Percentiles rank a stretch among this genome's conserved stretches.
Conservation (phyloP, 768 basidiomycete species). For the Clavaria fumosa region DNA sequence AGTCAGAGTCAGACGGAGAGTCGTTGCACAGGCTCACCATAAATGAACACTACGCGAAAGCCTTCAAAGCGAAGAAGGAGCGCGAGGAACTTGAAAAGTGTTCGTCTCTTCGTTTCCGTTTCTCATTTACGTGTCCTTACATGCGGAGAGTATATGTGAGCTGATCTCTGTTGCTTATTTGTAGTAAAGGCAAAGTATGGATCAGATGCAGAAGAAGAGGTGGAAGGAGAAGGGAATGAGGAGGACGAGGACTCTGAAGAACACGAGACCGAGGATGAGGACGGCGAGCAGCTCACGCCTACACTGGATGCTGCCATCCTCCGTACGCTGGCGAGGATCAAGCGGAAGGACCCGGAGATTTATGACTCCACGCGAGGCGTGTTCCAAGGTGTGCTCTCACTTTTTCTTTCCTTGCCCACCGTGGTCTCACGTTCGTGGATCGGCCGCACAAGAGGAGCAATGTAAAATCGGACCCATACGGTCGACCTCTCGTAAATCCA, state of each 20-base stretch:
- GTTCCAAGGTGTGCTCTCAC: constrained; percentile 49
- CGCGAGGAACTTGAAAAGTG: constrained; percentile 70
- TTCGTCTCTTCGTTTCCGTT: constrained; percentile 22
- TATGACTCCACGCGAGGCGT: constrained; percentile 58
- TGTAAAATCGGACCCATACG: constrained; percentile 26
- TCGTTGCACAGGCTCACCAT: constrained; percentile 40
- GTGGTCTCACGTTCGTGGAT: too few relatives aligned
- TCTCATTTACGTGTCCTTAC: constrained; percentile 1
- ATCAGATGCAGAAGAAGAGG: constrained; percentile 46
- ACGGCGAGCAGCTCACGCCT: constrained; percentile 89
- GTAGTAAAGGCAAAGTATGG: constrained; percentile 86
- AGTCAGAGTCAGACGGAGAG: constrained; percentile 30
- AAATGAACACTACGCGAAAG: constrained; percentile 67
- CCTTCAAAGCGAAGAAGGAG: constrained; percentile 71
- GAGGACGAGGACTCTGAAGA: constrained; percentile 51
- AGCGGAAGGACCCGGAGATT: constrained; percentile 68
- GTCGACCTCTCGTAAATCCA: constrained; percentile 15
- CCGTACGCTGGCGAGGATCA: constrained; percentile 75
- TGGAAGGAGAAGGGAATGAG: constrained; percentile 33
- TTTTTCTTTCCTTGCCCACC: background rate
- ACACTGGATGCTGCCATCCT: constrained; percentile 89
- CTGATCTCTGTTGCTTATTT: constrained; percentile 6
- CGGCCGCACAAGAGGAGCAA: constrained; percentile 42
- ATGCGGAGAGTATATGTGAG: constrained; percentile 1
- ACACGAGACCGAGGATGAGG: constrained; percentile 81